Evolutionary conservation across 1,284 basidiomycete species (phyloP).

Genomic region (Apiotrichum sp.): DNA sequence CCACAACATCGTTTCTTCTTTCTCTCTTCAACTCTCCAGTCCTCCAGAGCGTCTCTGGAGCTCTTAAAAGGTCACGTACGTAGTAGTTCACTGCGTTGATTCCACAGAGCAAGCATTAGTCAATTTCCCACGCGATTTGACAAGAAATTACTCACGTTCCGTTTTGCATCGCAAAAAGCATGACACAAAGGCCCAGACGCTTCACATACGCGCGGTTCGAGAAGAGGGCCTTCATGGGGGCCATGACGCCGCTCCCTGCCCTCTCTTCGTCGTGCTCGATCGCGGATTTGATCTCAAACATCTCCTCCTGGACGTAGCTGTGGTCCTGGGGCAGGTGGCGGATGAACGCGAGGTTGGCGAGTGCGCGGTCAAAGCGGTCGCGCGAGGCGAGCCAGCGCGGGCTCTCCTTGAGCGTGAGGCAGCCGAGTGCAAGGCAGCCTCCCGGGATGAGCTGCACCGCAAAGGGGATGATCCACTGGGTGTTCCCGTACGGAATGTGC

Average conservation of each 20-base stretch:
- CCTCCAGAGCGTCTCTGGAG: no score
- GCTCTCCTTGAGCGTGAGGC: constrained; percentile 51
- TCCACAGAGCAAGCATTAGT: background rate
- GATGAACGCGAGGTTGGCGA: constrained; percentile 48
- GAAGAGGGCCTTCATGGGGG: constrained; percentile 8
- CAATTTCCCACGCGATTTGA: no score
- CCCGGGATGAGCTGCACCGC: constrained; percentile 55
- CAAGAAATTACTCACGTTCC: background rate
- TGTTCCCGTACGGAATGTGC: constrained; percentile 45
- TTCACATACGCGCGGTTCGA: background rate
- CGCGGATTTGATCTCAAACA: constrained; percentile 23
- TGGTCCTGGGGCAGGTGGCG: constrained; percentile 46
- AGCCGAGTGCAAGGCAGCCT: constrained; percentile 48
- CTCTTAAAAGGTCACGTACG: background rate
- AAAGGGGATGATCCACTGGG: constrained; percentile 51
- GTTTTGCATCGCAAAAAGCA: constrained; percentile 13
- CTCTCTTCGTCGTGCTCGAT: constrained; percentile 27
- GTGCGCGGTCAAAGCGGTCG: constrained; percentile 44
- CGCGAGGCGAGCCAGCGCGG: constrained; percentile 53
- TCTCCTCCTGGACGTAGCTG: constrained; percentile 45
- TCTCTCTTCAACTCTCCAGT: no score
- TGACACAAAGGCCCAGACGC: constrained; percentile 6
- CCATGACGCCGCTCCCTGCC: constrained; percentile 5
- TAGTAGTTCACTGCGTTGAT: constrained; percentile 27
- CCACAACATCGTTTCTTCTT: no score